Evolutionary conservation across 306 rosid species (phyloP).

Genomic region (Vigna hirtella): DNA sequence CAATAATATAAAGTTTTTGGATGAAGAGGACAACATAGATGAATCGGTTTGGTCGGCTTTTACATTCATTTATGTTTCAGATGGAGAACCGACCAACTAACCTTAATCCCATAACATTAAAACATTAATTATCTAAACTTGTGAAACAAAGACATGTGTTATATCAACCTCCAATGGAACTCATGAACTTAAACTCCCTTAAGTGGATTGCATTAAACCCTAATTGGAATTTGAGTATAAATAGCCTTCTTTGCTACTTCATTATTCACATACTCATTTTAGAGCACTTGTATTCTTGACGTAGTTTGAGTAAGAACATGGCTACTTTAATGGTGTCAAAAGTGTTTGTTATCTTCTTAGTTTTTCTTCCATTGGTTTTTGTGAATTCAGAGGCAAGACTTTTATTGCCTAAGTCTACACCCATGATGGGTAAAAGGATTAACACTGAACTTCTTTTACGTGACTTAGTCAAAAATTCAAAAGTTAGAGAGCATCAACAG

Average conservation of each 20-base stretch:
- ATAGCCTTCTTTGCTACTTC: slow-evolving; percentile 29
- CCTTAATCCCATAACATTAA: slow-evolving; percentile 12
- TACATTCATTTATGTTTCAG: slow-evolving; percentile 20
- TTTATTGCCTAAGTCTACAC: slow-evolving; percentile 27
- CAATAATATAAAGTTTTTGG: background rate
- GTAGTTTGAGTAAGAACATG: slow-evolving; percentile 38
- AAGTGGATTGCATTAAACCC: background rate
- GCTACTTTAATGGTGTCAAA: slow-evolving; percentile 44
- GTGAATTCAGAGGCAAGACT: slow-evolving; percentile 53
- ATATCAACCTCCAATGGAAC: slow-evolving; percentile 28
- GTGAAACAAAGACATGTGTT: slow-evolving; percentile 36
- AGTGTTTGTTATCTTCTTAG: slow-evolving; percentile 39
- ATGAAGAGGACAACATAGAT: slow-evolving; percentile 40
- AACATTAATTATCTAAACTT: background rate
- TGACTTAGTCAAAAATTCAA: slow-evolving; percentile 27
- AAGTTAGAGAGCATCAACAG: background rate
- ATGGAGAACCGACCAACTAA: background rate
- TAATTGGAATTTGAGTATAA: slow-evolving; percentile 35
- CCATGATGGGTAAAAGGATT: slow-evolving; percentile 31
- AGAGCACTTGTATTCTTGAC: slow-evolving; percentile 21
- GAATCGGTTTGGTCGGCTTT: slow-evolving; percentile 49
- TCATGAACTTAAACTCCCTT: background rate
- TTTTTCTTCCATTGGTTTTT: slow-evolving; percentile 42
- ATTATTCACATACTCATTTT: slow-evolving; percentile 24
- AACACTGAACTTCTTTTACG: slow-evolving; percentile 43